Base-by-base conservation (phyloP, 345 rosid genomes). In the Gynandropsis gynandra region DNA sequence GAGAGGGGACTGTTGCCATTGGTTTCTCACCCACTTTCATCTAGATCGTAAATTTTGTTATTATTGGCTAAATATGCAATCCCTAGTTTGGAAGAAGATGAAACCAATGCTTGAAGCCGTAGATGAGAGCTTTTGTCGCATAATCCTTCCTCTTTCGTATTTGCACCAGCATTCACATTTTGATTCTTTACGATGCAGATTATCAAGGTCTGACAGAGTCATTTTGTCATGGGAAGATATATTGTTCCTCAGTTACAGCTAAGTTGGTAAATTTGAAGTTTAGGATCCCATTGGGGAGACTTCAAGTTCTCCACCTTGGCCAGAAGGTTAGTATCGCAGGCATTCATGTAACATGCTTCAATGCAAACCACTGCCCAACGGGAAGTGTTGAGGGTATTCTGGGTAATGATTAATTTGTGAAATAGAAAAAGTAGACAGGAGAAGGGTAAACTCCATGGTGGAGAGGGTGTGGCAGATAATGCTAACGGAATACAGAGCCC, bases 21-120 rank as follows among this genome's bases (percentile, higher is more conserved):
- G 96, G 98, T 90, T 90, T 82, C 95, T 90, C 33, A 80, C 98
- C 7, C 98, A 87, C 67, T 90, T 90, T 66, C 96, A 90, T 69
- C 84, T 82, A 70, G 98, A 87, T 62, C 96, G 98, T 90, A 73
- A 80, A 96, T 84, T 13, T 54, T 10, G 5, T 52, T 42, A 7
- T 35, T 61, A 10, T 24, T 54, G 19, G 47, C 56, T 38, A 11
- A 24, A 24, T 56, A 43, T 7, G 12, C 38, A 48, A 32, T 43
- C n/a, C 24, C 27, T 13, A 31, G 40, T 17, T 56, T 32, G 35
- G 12, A 24, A 41, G 45, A 63, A 21, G 42, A 32, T 12, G 43
- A 42, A 17, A 43, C 17, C 64, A 34, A 17, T 42, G 32, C 42
- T 47, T 18, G 34, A 54, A 42, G 15, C n/a, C 47, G 36, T 8